Conservation (phyloP, 495 filamentous ascomycete species). For the Neurospora pannonica region DNA sequence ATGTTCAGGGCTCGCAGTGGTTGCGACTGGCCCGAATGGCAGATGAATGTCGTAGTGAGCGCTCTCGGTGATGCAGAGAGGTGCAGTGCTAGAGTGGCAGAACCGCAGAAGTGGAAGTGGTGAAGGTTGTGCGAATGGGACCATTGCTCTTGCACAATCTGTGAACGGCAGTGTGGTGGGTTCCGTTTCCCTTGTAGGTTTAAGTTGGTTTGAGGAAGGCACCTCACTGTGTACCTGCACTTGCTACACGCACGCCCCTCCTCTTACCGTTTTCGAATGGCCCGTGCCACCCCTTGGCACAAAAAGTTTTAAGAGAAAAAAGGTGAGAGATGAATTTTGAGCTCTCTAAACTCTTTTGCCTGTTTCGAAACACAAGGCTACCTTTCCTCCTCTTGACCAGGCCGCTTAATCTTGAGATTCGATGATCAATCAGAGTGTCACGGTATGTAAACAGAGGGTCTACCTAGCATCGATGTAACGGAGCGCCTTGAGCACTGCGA, state of each 20-base stretch:
- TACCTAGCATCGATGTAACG: background rate
- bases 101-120: background rate
- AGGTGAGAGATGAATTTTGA: background rate
- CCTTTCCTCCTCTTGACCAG: background rate
- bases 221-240: background rate
- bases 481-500: background rate
- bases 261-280: background rate
- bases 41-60: background rate
- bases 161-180: background rate
- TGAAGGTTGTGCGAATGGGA: background rate
- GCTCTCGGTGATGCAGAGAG: background rate
- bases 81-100: background rate
- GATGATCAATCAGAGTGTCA: background rate
- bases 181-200: background rate
- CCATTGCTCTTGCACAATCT: background rate
- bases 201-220: background rate
- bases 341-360: background rate
- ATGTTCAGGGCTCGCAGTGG: background rate
- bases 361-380: background rate
- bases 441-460: background rate
- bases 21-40: background rate
- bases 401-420: background rate
- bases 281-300: background rate
- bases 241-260: background rate
- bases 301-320: background rate